phyloP scores from a whole-genome alignment of 805 yeast genomes.

The Yarrowia keelungensis region DNA sequence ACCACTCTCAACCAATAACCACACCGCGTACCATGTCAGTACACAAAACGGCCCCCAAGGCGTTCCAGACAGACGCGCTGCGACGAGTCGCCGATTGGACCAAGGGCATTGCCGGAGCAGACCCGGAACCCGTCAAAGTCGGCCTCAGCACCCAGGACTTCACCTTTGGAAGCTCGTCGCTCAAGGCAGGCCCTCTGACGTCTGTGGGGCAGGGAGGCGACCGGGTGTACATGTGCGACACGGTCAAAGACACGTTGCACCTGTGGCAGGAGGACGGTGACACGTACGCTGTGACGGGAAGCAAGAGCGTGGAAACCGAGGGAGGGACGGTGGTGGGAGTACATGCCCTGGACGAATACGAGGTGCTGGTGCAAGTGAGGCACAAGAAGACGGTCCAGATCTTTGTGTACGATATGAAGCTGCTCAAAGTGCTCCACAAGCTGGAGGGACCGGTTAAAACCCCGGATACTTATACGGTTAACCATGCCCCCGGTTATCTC shows the following conservation, averaged over 20 bases:
- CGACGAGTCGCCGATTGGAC: slow-evolving; percentile 38
- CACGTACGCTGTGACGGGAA: not conserved
- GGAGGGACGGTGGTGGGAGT: slow-evolving; percentile 27
- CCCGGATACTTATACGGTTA: slow-evolving; percentile 1
- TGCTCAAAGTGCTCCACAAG: not conserved
- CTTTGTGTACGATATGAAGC: not conserved
- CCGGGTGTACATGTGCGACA: slow-evolving; percentile 5
- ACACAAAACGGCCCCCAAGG: slow-evolving; percentile 33
- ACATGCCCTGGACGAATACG: not conserved
- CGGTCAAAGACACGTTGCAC: slow-evolving; percentile 17
- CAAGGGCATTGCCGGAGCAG: slow-evolving; percentile 58
- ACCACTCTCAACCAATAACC: too few relatives aligned
- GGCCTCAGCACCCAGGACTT: slow-evolving; percentile 58
- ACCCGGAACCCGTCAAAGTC: slow-evolving; percentile 58
- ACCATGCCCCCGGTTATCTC: not conserved
- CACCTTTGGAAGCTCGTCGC: slow-evolving; percentile 40
- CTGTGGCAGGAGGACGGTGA: not conserved
- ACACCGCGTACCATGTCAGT: slow-evolving; percentile 15
- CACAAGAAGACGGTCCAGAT: slow-evolving; percentile 12
- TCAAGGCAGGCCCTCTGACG: slow-evolving; percentile 11
- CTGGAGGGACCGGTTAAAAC: slow-evolving; percentile 10
- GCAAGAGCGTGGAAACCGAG: slow-evolving; percentile 7
- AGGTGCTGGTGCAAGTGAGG: slow-evolving; percentile 7
- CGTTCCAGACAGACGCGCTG: slow-evolving; percentile 21
- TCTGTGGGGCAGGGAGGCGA: not conserved